phyloP scores from a whole-genome alignment of 768 basidiomycete genomes.

The Royoungia palumana region DNA sequence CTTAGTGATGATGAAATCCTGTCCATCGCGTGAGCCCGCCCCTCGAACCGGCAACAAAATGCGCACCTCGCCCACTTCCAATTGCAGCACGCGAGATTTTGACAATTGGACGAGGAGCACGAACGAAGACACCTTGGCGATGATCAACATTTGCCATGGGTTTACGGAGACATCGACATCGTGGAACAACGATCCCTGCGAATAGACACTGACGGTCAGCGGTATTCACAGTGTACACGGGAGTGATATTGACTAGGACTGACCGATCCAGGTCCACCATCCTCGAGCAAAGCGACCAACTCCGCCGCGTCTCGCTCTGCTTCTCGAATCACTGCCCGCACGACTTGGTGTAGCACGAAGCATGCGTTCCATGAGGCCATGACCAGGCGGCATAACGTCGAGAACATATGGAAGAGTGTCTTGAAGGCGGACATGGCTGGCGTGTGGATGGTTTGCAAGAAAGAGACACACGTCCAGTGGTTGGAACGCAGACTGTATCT shows the following conservation, averaged over 20 bases:
- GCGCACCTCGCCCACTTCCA: slow-evolving; percentile 23
- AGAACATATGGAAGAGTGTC: slow-evolving; percentile 3
- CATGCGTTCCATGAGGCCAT: slow-evolving; percentile 12
- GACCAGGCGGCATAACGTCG: slow-evolving; percentile 3
- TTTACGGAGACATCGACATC: not conserved
- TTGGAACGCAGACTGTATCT: too few species aligned
- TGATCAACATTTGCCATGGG: slow-evolving; percentile 19
- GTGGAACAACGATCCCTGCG: slow-evolving; percentile 1
- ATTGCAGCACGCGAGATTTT: slow-evolving; percentile 15
- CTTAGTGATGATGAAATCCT: slow-evolving; percentile 16
- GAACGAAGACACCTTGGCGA: slow-evolving; percentile 18
- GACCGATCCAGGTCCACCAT: slow-evolving; percentile 5
- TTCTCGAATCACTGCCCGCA: slow-evolving; percentile 7
- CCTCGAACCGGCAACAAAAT: not conserved
- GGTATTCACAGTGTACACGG: not conserved
- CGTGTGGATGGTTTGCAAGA: not conserved
- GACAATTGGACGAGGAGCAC: slow-evolving; percentile 20
- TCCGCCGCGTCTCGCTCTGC: slow-evolving; percentile 18
- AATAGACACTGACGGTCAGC: not conserved
- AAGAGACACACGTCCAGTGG: not conserved
- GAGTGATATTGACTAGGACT: slow-evolving; percentile 3
- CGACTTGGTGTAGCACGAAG: slow-evolving; percentile 8
- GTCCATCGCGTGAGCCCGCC: too few species aligned
- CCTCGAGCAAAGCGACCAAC: slow-evolving; percentile 14
- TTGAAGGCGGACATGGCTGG: slow-evolving; percentile 10